Evolutionary conservation across 305 asterid genomes (phyloP), one percentile per base, ranked within the genome.

Genomic region (Rubia occidens): DNA sequence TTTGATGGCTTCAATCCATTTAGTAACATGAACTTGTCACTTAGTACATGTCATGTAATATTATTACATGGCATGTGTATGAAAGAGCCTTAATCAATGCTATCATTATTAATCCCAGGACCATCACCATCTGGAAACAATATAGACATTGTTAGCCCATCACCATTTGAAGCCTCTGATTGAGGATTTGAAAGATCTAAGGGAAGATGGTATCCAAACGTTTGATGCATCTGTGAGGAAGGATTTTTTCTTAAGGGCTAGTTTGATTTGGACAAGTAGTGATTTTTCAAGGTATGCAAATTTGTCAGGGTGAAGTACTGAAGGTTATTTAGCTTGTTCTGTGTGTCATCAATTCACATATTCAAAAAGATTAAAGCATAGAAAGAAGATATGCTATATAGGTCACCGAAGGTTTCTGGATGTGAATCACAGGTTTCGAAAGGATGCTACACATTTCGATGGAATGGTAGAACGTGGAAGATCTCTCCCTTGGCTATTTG

Each of bases 1-100:
- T n/a, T 62, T n/a, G 76, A 75, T 66, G 77, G 77, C 0, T 79
- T 75, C 24, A 75, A 61, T 70, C 70, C 71, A 8, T 72, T 79
- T 58, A 56, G 7, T 55, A 66, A 10, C 5, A 58, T 79, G 78
- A 60, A 44, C 60, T 58, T 10, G 2, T 3, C 51, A 11, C 69
- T 72, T 35, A 65, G 73, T 20, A 65, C 68, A 11, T 69, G 1
- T 66, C 69, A 2, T n/a, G n/a, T n/a, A n/a, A n/a, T n/a, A n/a
- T n/a, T n/a, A n/a, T n/a, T n/a, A n/a, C n/a, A n/a, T n/a, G 68
- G 71, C 68, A 43, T 70, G 64, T 71, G 47, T 8, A 76, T 66
- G 71, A 55, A 53, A 17, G 21, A 65, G 3, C 44, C 17, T 17
- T 67, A 15, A 5, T 45, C 60, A 13, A 32, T 72, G 17, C 37